Evolutionary conservation across 1,284 basidiomycete genomes (phyloP).

Genomic region (Moesziomyces sp.): DNA sequence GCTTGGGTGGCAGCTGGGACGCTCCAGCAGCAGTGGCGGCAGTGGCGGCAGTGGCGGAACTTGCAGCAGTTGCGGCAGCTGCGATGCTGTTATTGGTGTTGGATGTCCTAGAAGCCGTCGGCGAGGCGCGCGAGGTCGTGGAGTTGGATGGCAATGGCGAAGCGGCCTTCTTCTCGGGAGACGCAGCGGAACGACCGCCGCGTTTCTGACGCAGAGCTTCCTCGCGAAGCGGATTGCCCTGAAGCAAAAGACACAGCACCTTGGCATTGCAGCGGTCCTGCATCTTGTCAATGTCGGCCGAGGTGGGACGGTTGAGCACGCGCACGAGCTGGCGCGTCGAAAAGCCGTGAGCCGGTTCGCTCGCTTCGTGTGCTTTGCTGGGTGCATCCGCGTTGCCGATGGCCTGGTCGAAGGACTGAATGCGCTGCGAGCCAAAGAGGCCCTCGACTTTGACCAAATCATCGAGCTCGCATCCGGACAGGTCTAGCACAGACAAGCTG

Average conservation of each 20-base stretch:
- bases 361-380: not conserved
- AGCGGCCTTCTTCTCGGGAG: constrained; percentile 31
- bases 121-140: not conserved
- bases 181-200: constrained; percentile 37
- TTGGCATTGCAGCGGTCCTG: constrained; percentile 15
- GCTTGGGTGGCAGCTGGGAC: constrained; percentile 38
- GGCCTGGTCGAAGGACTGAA: constrained; percentile 33
- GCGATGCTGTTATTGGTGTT: not conserved
- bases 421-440: constrained; percentile 49
- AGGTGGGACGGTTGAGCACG: constrained; percentile 29
- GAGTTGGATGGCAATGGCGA: constrained; percentile 1
- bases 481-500: constrained; percentile 46
- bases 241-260: constrained; percentile 47
- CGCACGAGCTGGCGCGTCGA: constrained; percentile 50
- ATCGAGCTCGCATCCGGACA: constrained; percentile 58
- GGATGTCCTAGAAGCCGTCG: not conserved
- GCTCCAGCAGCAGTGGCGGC: constrained; percentile 7
- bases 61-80: not conserved
- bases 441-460: constrained; percentile 48
- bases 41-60: not conserved
- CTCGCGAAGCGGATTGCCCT: constrained; percentile 54
- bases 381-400: constrained; percentile 21
- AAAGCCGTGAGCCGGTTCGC: constrained; percentile 17
- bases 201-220: constrained; percentile 55
- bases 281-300: constrained; percentile 30